Conservation (phyloP, 2,329 filamentous ascomycete genomes). For the Dothistroma septosporum region DNA sequence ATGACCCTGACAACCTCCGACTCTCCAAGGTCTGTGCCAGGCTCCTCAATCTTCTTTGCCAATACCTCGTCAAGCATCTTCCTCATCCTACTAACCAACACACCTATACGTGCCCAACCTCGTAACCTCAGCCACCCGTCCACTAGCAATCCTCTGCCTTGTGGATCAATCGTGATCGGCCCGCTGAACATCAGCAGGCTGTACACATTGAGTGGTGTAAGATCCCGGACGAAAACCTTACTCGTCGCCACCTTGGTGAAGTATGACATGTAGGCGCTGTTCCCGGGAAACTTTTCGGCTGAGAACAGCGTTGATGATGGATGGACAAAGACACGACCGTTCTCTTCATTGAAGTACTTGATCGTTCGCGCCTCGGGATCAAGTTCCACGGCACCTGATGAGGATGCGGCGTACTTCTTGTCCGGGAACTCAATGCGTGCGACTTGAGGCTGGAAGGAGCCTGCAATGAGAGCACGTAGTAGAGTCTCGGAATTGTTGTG, state of each 20-base stretch:
- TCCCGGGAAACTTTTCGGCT: constrained; percentile 69
- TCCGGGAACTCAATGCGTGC: constrained; percentile 90
- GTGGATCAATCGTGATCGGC: constrained; percentile 76
- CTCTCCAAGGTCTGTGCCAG: constrained; percentile 42
- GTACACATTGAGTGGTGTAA: constrained; percentile 91
- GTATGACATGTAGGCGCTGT: constrained; percentile 77
- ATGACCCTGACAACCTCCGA: constrained; percentile 73
- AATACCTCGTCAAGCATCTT: constrained; percentile 84
- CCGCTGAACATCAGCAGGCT: constrained; percentile 85
- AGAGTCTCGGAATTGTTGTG: constrained; percentile 46
- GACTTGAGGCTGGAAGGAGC: constrained; percentile 67
- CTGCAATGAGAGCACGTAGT: constrained; percentile 48
- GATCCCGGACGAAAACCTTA: constrained; percentile 86
- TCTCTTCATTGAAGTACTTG: constrained; percentile 82
- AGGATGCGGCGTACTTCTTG: constrained; percentile 85
- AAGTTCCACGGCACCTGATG: constrained; percentile 84
- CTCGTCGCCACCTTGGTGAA: constrained; percentile 88
- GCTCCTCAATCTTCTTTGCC: constrained; percentile 74
- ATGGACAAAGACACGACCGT: constrained; percentile 86
- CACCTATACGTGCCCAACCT: constrained; percentile 92
- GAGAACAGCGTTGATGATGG: constrained; percentile 83
- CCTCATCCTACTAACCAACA: constrained; percentile 76
- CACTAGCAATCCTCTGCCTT: constrained; percentile 80
- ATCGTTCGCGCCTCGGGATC: constrained; percentile 90
- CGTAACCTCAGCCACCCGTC: constrained; percentile 84